phyloP scores from a whole-genome alignment of 2,329 filamentous ascomycete species.

The Plectosphaerella cucumerina region DNA sequence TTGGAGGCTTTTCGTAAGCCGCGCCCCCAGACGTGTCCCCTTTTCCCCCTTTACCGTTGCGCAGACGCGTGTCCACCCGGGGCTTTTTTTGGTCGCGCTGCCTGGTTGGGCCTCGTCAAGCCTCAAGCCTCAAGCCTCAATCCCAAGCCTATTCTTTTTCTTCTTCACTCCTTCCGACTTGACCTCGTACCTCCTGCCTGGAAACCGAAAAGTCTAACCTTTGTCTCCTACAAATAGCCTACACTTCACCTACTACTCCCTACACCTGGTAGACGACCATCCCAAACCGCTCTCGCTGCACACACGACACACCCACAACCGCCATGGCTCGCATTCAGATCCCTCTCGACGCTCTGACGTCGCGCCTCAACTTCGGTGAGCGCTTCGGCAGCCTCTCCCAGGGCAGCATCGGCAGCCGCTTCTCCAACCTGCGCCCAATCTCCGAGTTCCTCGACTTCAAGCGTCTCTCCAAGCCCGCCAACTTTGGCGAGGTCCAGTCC shows the following conservation, averaged over 20 bases:
- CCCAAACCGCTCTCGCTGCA: neutral
- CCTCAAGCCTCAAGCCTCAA: no score
- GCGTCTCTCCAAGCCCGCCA: constrained; percentile 88
- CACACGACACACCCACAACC: constrained; percentile 3
- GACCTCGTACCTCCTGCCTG: neutral
- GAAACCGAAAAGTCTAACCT: no score
- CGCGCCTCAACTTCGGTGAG: constrained; percentile 78
- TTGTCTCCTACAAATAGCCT: neutral
- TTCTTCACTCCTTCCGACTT: neutral
- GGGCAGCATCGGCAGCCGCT: constrained; percentile 74
- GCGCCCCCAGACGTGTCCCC: no score
- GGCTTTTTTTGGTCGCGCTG: no score
- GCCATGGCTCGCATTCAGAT: constrained; percentile 86
- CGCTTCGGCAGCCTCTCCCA: constrained; percentile 81
- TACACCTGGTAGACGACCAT: neutral
- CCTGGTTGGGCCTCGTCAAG: no score
- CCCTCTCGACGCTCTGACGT: constrained; percentile 86
- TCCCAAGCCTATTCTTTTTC: no score
- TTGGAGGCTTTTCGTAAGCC: no score
- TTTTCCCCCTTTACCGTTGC: no score
- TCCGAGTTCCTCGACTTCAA: constrained; percentile 95
- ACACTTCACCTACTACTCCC: neutral
- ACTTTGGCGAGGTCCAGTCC: constrained; percentile 85
- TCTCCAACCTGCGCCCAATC: constrained; percentile 87
- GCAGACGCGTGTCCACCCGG: no score